Conservation (phyloP, 768 basidiomycete genomes). For the Termitomyces sp. region DNA sequence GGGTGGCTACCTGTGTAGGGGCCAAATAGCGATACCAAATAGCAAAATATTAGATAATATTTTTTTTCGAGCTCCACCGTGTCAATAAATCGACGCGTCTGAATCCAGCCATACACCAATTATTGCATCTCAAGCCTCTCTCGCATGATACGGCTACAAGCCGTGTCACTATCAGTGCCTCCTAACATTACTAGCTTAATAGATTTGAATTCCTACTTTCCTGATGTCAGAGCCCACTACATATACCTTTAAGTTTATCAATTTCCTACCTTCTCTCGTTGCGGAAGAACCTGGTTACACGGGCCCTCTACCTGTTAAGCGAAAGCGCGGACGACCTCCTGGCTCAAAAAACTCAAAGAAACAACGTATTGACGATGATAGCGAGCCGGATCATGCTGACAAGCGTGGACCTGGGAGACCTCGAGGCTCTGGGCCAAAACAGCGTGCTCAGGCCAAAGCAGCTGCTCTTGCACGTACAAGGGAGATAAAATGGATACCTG, state of each 20-base stretch:
- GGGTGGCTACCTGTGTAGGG: neutral
- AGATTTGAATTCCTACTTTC: neutral
- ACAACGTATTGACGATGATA: neutral
- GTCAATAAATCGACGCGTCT: too few relatives aligned
- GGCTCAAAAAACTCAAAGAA: neutral
- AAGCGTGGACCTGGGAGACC: neutral
- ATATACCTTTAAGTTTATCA: neutral
- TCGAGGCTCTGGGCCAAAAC: neutral
- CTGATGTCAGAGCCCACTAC: neutral
- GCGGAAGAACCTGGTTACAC: neutral
- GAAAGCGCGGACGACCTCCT: neutral
- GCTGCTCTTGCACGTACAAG: neutral
- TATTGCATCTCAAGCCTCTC: neutral
- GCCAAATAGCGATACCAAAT: neutral
- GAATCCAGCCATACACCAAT: too few relatives aligned
- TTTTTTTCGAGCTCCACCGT: neutral
- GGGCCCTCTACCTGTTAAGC: neutral
- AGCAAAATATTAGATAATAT: constrained; percentile 2
- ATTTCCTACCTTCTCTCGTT: neutral
- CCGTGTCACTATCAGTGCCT: neutral
- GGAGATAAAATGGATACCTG: neutral
- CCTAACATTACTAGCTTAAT: neutral
- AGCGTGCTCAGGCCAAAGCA: neutral
- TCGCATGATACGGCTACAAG: neutral
- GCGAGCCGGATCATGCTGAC: neutral